Evolutionary conservation across 768 basidiomycete species (phyloP), one percentile per base, ranked within the genome.

Genomic region (Lactarius sanguifluus): DNA sequence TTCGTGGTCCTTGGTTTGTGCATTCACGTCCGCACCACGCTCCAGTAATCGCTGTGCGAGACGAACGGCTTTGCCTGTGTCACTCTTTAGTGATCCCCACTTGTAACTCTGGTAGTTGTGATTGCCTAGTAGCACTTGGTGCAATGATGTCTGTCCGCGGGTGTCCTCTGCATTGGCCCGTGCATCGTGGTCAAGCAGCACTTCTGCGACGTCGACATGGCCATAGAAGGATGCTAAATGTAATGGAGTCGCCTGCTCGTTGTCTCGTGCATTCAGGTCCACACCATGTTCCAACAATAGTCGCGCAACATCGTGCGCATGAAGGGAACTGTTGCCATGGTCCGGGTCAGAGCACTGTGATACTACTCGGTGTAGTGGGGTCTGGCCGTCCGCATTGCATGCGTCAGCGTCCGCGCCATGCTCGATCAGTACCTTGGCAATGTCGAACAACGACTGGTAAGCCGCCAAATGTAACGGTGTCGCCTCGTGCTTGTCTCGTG

Each of bases 261-360:
- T 8, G 9, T 20, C 45, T 45, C 20, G 45, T 10, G 20, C 45
- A 45, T 45, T 45, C 1, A 45, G 20, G 9, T 45, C 45, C 10
- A n/a, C n/a, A 5, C 20, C 45, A 9, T n/a, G 8, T 9, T 45
- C 9, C n/a, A 45, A 23, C 1, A 47, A 47, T 12, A 47, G 45
- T 12, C n/a, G 20, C 3, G 13, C 40, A 6, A 16, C 38, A 15
- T 3, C n/a, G n/a, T n/a, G n/a, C n/a, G n/a, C n/a, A n/a, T n/a
- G n/a, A n/a, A n/a, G 9, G 5, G 7, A 10, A 1, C 12, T 7
- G 10, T 15, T 12, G 10, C 7, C 1, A 12, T 9, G 2, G 1
- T 10, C 2, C n/a, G n/a, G n/a, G n/a, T 30, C 3, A 30, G 36
- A 38, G 12, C 12, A 2, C 13, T 38, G 10, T 38, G 36, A 38